A percentile compares a stretch with the other conserved stretches of the same genome.
Conservation (phyloP, 768 basidiomycete species). For the Pholiota conissans region DNA sequence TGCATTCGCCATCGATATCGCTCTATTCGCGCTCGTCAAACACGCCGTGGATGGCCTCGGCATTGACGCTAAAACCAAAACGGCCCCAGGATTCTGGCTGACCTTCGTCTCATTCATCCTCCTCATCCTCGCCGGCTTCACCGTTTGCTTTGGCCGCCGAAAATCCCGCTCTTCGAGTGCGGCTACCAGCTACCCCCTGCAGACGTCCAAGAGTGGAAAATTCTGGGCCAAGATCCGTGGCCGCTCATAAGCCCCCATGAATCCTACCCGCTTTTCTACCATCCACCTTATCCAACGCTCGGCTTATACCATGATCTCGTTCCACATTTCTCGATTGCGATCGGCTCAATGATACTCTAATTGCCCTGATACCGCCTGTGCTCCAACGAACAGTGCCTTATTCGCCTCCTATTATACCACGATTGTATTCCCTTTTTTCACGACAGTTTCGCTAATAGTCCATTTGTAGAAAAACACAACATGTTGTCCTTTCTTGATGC, state of each 20-base stretch:
- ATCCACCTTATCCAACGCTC: neutral
- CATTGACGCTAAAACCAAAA: conserved; percentile 44
- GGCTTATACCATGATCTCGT: neutral
- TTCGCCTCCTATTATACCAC: neutral
- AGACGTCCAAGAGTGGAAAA: conserved; percentile 13
- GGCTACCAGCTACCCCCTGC: conserved; percentile 32
- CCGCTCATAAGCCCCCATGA: neutral
- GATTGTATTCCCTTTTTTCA: neutral
- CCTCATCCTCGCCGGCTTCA: conserved; percentile 63
- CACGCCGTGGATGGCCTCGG: conserved; percentile 56
- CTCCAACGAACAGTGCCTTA: neutral
- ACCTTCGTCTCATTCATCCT: conserved; percentile 69
- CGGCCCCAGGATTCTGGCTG: conserved; percentile 71
- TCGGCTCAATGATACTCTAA: too few relatives aligned
- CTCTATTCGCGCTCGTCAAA: conserved; percentile 63
- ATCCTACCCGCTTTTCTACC: neutral
- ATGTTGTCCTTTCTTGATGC: neutral
- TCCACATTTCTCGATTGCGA: neutral
- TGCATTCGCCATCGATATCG: conserved; percentile 77
- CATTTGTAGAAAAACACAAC: neutral
- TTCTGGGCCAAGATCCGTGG: conserved; percentile 4
- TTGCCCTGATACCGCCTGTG: neutral
- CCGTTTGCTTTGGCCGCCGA: conserved; percentile 70
- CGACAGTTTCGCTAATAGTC: neutral
- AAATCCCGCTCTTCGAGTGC: conserved; percentile 49